Evolutionary conservation across 306 rosid genomes (phyloP).

Genomic region (Prunus armeniaca): DNA sequence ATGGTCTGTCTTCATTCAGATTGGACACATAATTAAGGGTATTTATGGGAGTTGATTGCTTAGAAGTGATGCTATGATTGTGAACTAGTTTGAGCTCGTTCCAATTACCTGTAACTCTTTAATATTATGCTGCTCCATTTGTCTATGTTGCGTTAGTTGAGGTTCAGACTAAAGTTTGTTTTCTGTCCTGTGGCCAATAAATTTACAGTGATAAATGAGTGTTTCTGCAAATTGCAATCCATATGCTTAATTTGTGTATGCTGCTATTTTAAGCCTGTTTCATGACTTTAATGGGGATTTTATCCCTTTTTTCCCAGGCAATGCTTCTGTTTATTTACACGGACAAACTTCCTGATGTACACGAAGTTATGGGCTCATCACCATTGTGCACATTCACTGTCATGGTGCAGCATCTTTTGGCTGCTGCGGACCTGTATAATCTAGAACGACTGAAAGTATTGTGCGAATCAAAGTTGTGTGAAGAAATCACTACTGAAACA

Average conservation of each 20-base stretch:
- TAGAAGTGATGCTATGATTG: not conserved
- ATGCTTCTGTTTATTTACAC: slow-evolving; percentile 76
- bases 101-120: not conserved
- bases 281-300: slow-evolving; percentile 9
- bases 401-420: slow-evolving; percentile 86
- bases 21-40: not conserved
- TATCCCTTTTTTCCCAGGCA: slow-evolving; percentile 46
- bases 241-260: not conserved
- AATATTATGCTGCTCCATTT: not conserved
- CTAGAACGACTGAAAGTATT: slow-evolving; percentile 69
- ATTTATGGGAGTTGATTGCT: not conserved
- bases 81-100: not conserved
- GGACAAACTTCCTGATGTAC: slow-evolving; percentile 60
- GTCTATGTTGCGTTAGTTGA: not conserved
- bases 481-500: slow-evolving; percentile 58
- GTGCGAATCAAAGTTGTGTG: slow-evolving; percentile 72
- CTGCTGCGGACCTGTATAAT: slow-evolving; percentile 77
- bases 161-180: slow-evolving; percentile 4
- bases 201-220: not conserved
- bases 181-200: not conserved
- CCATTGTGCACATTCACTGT: slow-evolving; percentile 56
- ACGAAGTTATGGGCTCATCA: slow-evolving; percentile 56
- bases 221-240: slow-evolving; percentile 8
- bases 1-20: not conserved
- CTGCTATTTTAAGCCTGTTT: slow-evolving; percentile 17